These are phyloP conservation scores for Epichloe sylvatica DNA, from an alignment of 2,329 filamentous ascomycete species.

Conservation along the genomic window DNA sequence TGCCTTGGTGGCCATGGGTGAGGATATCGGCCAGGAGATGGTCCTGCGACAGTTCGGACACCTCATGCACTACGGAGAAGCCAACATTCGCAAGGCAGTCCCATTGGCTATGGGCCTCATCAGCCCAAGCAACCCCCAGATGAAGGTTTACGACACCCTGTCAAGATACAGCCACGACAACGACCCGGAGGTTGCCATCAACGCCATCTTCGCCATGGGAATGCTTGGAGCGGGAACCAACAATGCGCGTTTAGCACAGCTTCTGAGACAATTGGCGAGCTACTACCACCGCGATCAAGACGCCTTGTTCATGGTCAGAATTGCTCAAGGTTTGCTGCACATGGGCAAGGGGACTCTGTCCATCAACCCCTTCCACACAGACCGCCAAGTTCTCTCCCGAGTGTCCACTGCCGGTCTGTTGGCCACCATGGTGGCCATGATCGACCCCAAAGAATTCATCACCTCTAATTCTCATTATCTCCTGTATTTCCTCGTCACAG, in stretches of 20 bases:
- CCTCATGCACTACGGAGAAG: conserved; percentile 96
- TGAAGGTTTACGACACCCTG: conserved; percentile 98
- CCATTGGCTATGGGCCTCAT: conserved; percentile 93
- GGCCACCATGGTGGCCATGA: conserved; percentile 80
- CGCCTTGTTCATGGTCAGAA: conserved; percentile 96
- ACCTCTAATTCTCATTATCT: conserved; percentile 67
- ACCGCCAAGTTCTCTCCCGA: conserved; percentile 85
- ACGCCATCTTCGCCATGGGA: conserved; percentile 98
- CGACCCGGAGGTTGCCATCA: conserved; percentile 94
- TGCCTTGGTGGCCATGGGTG: conserved; percentile 91
- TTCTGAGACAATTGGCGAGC: conserved; percentile 85
- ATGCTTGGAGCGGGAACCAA: conserved; percentile 93
- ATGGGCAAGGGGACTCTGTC: conserved; percentile 98
- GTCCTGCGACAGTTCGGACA: conserved; percentile 94
- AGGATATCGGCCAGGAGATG: conserved; percentile 98
- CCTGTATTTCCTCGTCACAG: conserved; percentile 90
- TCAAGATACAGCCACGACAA: conserved; percentile 98
- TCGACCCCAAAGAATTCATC: conserved; percentile 82
- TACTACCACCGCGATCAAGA: conserved; percentile 98
- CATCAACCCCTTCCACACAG: conserved; percentile 97
- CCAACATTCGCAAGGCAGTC: conserved; percentile 92
- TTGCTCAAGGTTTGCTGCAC: conserved; percentile 91
- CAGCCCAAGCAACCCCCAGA: conserved; percentile 95
- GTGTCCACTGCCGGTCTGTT: conserved; percentile 83
- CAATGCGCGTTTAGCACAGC: conserved; percentile 88